Conservation (phyloP, 805 yeast species). For the Yamadazyma laniorum region DNA sequence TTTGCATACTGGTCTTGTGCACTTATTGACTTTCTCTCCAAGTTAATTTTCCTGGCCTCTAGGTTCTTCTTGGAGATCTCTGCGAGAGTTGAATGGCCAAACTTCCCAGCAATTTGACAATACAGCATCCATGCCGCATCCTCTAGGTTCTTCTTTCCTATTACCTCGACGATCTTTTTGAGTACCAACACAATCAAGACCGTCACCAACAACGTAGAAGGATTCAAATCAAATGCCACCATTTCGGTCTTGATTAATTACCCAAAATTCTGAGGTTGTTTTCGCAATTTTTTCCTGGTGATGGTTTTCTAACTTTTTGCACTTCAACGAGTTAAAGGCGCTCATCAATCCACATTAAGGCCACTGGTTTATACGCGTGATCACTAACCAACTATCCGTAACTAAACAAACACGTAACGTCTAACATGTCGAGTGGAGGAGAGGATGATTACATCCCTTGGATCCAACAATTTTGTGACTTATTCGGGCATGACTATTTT, state of each 20-base stretch:
- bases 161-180: constrained; percentile 31
- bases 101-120: constrained; percentile 27
- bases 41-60: constrained; percentile 48
- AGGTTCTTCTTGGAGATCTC: constrained; percentile 27
- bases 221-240: constrained; percentile 23
- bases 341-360: no score
- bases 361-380: no score
- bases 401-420: no score
- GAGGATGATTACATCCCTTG: constrained; percentile 69
- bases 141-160: constrained; percentile 37
- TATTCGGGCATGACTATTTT: constrained; percentile 84
- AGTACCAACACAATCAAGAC: constrained; percentile 36
- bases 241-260: neutral
- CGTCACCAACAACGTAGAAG: constrained; percentile 31
- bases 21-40: constrained; percentile 58
- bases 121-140: constrained; percentile 40
- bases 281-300: constrained; percentile 7
- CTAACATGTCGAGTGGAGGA: constrained; percentile 38
- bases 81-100: constrained; percentile 31
- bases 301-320: no score
- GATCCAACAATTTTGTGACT: constrained; percentile 77
- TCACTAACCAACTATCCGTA: no score
- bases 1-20: constrained; percentile 94
- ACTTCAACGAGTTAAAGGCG: neutral
- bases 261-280: neutral